Evolutionary conservation across 2,329 filamentous ascomycete species (phyloP), one percentile per base, ranked within the genome.

Genomic region (Fusarium sp.): DNA sequence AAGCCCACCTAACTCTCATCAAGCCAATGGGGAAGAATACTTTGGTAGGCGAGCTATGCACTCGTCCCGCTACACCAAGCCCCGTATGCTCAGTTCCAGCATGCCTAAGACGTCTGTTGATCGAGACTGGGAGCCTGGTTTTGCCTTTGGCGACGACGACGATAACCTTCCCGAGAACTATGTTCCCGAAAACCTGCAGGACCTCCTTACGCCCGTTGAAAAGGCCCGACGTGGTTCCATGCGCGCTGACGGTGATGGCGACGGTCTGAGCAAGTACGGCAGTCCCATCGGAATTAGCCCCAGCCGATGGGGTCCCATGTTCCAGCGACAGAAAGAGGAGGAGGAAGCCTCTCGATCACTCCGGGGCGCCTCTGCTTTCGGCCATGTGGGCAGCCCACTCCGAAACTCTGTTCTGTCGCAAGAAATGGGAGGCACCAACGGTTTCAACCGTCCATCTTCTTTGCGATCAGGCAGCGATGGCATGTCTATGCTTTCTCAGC

Each of bases 81-180:
- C 93, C 83, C 84, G 90, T 80, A 74, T 88, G 84, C 79, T 93
- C 81, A 84, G 90, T 87, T 78, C 92, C 86, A 86, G 92, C 86
- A 75, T 89, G 84, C 89, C 89, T 68, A 89, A 83, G 82, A 89
- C 74, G 80, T 90, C 76, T 80, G 90, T 88, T 27, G 88, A 90
- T 69, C 84, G 84, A 59, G 89, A 90, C 72, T 90, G 89, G 89
- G 87, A 89, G 50, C 79, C 84, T 59, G 85, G 87, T 59, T 96
- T 97, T 75, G 88, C 91, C 30, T 95, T 96, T 72, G 76, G 84
- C 74, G 93, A 97, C 78, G 94, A 97, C 75, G 94, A 97, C 42
- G 80, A 81, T 58, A 80, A 79, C 41, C 71, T 78, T 7, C 80
- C 80, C 27, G 80, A 81, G 55, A 82, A 81, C 49, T 93, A 96